Evolutionary conservation across 2,329 filamentous ascomycete genomes (phyloP), one percentile per base, ranked within the genome.

Genomic region (Aspergillus awamori): DNA sequence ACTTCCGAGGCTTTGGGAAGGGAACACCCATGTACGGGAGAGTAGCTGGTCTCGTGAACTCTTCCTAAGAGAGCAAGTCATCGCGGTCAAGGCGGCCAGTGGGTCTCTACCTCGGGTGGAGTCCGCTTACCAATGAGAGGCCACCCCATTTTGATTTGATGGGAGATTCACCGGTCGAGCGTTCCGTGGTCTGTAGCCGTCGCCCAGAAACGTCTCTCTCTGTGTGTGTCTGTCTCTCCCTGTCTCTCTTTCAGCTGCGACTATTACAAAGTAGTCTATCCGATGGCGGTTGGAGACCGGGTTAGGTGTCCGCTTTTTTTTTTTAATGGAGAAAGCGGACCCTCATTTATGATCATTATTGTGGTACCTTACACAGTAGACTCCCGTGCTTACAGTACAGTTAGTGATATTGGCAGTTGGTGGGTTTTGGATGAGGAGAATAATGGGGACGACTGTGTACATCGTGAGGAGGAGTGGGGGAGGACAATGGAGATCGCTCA

Each of bases 11-110:
- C 41, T 51, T 13, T 36, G 33, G 33, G 33, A 36, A 48, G 17
- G 30, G 45, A 24, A 45, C 41, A 45, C 41, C 41, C 41, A 45
- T 51, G 41, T 43, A 26, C 17, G 20, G 20, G 20, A 22, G 13
- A 20, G 43, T 24, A 45, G 30, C 24, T 47, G 39, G 53, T 62
- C 61, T 65, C 63, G 63, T 68, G 61, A 65, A 68, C 66, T 62
- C 57, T 64, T 63, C 63, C 61, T 39, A 28, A 62, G 39, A 54
- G 58, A 58, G 64, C 63, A 63, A 63, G 38, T 54, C 43, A 17
- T 11, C 24, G 49, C 57, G 57, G 38, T 59, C 47, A 41, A 26
- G 47, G 28, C 17, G 30, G 11, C 39, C 20, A 26, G 57, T 61
- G 59, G 61, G 52, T 33, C 56, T 11, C 6, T 48, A 57, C 53